Conservation (phyloP, 73 alveolate species). For the Stentor coeruleus region DNA sequence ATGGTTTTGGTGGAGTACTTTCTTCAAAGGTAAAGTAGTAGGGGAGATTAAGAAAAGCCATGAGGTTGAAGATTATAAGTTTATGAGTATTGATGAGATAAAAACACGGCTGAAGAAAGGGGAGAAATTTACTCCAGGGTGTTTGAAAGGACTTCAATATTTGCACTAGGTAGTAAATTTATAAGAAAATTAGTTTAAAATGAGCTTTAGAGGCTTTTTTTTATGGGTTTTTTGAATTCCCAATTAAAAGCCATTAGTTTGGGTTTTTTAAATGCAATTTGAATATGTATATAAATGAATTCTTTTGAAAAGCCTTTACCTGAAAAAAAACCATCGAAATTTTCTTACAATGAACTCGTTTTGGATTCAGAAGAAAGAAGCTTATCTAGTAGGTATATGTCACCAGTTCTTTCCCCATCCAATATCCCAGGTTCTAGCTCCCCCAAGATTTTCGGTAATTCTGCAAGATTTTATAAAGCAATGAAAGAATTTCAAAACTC, state of each 20-base stretch:
- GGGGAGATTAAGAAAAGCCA: background rate
- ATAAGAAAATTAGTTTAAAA: too few relatives aligned
- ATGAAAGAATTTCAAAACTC: background rate
- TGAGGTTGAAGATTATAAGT: background rate
- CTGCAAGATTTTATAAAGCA: background rate
- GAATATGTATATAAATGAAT: too few relatives aligned
- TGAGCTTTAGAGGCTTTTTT: too few relatives aligned
- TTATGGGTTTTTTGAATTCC: too few relatives aligned
- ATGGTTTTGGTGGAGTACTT: background rate
- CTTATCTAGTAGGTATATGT: too few relatives aligned
- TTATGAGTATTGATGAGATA: background rate
- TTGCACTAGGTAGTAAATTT: too few relatives aligned
- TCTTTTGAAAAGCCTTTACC: too few relatives aligned
- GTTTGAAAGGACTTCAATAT: background rate
- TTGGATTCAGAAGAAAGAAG: too few relatives aligned
- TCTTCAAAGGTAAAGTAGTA: background rate
- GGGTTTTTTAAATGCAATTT: too few relatives aligned
- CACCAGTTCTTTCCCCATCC: background rate
- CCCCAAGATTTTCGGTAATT: background rate
- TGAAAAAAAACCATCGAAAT: too few relatives aligned
- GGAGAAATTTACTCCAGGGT: background rate
- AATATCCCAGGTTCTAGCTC: background rate
- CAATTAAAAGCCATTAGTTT: too few relatives aligned
- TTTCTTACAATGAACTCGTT: too few relatives aligned
- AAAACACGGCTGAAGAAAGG: background rate